phyloP scores from a whole-genome alignment of 768 basidiomycete genomes.

The Trichaptum fuscoviolaceum region DNA sequence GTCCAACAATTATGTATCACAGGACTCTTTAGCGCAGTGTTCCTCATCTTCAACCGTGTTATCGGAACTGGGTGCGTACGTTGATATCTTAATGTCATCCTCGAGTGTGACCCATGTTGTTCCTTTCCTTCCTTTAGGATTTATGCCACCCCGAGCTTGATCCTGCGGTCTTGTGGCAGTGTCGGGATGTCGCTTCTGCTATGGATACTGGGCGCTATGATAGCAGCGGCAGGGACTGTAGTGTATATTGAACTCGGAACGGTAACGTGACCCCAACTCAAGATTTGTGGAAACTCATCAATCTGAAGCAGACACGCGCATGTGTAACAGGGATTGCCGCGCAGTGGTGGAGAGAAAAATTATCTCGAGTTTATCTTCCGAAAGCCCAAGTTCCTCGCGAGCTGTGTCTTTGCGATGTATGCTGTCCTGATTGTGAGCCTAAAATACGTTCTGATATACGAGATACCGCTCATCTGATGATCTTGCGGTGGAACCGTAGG shows the following conservation, averaged over 20 bases:
- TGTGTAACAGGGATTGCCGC: slow-evolving; percentile 51
- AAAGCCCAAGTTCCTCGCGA: slow-evolving; percentile 53
- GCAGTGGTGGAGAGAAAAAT: slow-evolving; percentile 72
- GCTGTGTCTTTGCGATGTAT: slow-evolving; percentile 55
- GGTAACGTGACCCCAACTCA: slow-evolving; percentile 28
- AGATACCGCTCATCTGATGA: not conserved
- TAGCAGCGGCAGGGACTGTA: slow-evolving; percentile 61
- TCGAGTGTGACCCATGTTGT: not conserved
- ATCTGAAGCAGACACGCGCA: not conserved
- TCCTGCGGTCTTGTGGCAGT: slow-evolving; percentile 62
- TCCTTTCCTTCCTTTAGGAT: slow-evolving; percentile 37
- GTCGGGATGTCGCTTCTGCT: slow-evolving; percentile 62
- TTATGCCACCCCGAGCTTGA: slow-evolving; percentile 65
- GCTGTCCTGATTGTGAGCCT: slow-evolving; percentile 49
- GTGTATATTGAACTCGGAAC: slow-evolving; percentile 77
- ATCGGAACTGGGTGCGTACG: slow-evolving; percentile 60
- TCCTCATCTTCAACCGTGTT: slow-evolving; percentile 71
- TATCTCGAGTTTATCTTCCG: slow-evolving; percentile 70
- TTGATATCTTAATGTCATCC: not conserved
- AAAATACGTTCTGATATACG: not conserved
- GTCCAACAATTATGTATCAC: not conserved
- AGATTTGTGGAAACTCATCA: slow-evolving; percentile 4
- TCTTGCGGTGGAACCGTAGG: slow-evolving; percentile 29
- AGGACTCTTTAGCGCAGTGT: slow-evolving; percentile 39
- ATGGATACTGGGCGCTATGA: slow-evolving; percentile 64